phyloP scores from a whole-genome alignment of 1,139 yeast species.

The Yarrowia galli region DNA sequence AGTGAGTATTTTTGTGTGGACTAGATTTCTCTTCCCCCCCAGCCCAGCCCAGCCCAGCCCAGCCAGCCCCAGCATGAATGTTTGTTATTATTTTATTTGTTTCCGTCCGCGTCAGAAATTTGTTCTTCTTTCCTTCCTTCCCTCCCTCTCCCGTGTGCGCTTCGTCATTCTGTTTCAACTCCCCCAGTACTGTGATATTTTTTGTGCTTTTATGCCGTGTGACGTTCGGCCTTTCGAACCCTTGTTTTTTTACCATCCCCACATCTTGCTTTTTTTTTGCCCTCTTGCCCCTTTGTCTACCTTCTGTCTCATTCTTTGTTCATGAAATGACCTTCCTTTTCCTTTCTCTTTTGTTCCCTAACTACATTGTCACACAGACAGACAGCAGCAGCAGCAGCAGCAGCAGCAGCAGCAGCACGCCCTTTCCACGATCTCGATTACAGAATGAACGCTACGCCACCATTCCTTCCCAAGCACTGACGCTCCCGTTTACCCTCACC shows the following conservation, averaged over 20 bases:
- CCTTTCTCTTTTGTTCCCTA: neutral
- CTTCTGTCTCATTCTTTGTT: neutral
- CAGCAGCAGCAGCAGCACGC: no score
- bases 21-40: no score
- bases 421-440: neutral
- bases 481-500: no score
- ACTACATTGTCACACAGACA: neutral
- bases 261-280: neutral
- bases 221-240: no score
- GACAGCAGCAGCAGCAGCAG: no score
- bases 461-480: no score
- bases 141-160: no score
- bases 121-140: neutral
- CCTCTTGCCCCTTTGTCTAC: neutral
- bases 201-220: neutral
- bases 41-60: no score
- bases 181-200: neutral
- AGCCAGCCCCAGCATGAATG: no score
- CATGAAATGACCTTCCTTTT: neutral
- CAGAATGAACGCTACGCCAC: neutral
- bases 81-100: no score
- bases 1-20: conserved; percentile 11
- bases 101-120: neutral
- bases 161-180: neutral
- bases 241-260: neutral